Base-by-base conservation (phyloP, 108 stramenopile genomes). In the Cyclotella choctawhatcheeana region DNA sequence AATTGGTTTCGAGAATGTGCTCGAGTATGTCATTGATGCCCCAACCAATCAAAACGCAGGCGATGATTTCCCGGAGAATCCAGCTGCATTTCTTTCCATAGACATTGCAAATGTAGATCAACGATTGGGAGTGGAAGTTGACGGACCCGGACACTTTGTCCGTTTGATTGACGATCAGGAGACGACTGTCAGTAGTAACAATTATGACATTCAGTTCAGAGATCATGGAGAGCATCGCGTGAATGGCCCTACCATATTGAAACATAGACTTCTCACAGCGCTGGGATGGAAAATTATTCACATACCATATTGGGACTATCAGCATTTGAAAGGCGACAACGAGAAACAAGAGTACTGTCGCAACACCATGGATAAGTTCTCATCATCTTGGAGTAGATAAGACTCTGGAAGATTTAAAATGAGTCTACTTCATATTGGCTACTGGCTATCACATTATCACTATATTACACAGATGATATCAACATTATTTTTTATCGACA, bases 221-320 rank as follows among this genome's bases (percentile, higher is more conserved):
- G 71, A 76, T 61, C 65, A 58, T 53, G 65, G 72, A 13, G 60
- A 76, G 51, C 77, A 90, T 37, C 62, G 71, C 1, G 70, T 86
- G 10, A 94, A 94, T 66, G 93, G 93, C 21, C 67, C 89, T 1
- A 89, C 93, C 5, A 68, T 73, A 2, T 63, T 94, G 63, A 94
- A 94, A 64, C 74, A 82, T 31, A 58, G 91, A 35, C 48, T 94
- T 33, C 64, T 94, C 24, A 52, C 76, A 34, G 58, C 73, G 13
- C 53, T 92, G 37, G 93, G 91, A 5, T 94, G 93, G 93, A 84
- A 80, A 45, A 75, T 92, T 20, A 72, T 86, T 33, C 86, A 88
- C 47, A 74, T 94, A 66, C 91, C 93, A 0, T 94, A 90, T 69
- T 94, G 89, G 89, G 93, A 92, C 30, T 94, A 88, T 88, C 73